Conservation (phyloP, 2,329 filamentous ascomycete genomes). For the Atkinsonella hypoxylon region DNA sequence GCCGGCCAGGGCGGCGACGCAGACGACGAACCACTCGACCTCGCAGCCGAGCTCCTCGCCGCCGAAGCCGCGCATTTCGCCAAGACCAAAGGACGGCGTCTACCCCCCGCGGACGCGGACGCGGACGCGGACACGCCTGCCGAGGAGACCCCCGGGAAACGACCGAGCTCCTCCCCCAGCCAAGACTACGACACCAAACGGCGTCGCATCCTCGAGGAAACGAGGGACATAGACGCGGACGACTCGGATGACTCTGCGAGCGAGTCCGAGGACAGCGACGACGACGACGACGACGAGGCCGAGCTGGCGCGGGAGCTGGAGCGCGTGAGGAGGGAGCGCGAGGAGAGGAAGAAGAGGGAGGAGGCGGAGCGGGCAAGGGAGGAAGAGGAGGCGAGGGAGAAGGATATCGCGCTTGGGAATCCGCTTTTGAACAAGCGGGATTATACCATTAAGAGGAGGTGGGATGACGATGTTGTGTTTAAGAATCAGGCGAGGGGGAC, state of each 20-base stretch:
- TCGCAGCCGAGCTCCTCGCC: slow-evolving; percentile 78
- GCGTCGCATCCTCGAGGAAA: slow-evolving; percentile 76
- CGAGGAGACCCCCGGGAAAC: slow-evolving; percentile 14
- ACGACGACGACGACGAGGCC: slow-evolving; percentile 52
- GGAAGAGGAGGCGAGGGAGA: slow-evolving; percentile 74
- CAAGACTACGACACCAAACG: slow-evolving; percentile 69
- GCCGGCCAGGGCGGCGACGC: slow-evolving; percentile 81
- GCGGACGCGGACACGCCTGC: slow-evolving; percentile 33
- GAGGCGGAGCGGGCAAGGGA: slow-evolving; percentile 70
- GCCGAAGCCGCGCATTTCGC: slow-evolving; percentile 82
- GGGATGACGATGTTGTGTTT: slow-evolving; percentile 98
- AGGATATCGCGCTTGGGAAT: slow-evolving; percentile 85
- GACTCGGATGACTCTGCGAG: slow-evolving; percentile 50
- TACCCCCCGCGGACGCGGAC: slow-evolving; percentile 25
- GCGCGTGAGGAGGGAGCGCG: slow-evolving; percentile 74
- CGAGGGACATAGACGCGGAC: slow-evolving; percentile 73
- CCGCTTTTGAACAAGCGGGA: slow-evolving; percentile 80
- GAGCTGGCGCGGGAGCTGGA: slow-evolving; percentile 87
- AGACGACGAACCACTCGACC: slow-evolving; percentile 62
- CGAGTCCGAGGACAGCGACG: slow-evolving; percentile 41
- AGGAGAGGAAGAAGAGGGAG: slow-evolving; percentile 31
- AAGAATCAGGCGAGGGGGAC: slow-evolving; percentile 96
- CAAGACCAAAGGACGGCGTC: slow-evolving; percentile 54
- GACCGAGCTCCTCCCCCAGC: slow-evolving; percentile 28
- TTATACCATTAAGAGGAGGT: slow-evolving; percentile 82